Conservation (phyloP, 495 filamentous ascomycete genomes). For the Neurospora sp. region DNA sequence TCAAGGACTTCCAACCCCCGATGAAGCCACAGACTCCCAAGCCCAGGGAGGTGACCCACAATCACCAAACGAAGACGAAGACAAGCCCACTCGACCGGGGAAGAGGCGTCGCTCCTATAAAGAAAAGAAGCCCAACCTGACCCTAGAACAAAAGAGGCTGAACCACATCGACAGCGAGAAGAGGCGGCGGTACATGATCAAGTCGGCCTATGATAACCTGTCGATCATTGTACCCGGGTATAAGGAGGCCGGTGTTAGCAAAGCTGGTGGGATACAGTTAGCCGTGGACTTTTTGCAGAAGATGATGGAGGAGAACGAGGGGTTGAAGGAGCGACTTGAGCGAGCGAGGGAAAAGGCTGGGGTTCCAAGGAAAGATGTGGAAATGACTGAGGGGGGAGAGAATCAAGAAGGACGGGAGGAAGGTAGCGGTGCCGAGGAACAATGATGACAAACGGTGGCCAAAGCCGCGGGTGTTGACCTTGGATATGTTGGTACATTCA, state of each 20-base stretch:
- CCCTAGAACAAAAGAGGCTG: slow-evolving; percentile 71
- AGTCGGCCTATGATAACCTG: slow-evolving; percentile 66
- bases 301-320: slow-evolving; percentile 55
- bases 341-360: background rate
- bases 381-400: background rate
- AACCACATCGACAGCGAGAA: slow-evolving; percentile 89
- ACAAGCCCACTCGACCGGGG: background rate
- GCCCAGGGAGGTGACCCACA: background rate
- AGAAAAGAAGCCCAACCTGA: slow-evolving; percentile 51
- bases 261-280: slow-evolving; percentile 63
- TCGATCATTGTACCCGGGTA: slow-evolving; percentile 62
- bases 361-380: background rate
- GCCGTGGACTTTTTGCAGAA: slow-evolving; percentile 66
- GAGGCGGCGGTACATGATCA: slow-evolving; percentile 70
- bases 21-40: background rate
- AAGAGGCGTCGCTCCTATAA: slow-evolving; percentile 30
- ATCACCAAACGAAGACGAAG: background rate
- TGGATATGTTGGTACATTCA: background rate
- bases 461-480: background rate
- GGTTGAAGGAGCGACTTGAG: slow-evolving; percentile 35
- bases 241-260: slow-evolving; percentile 60
- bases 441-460: background rate
- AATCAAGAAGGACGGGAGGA: background rate
- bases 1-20: background rate
- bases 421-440: background rate